Conservation (phyloP, 371 early-diverging fungal species). For the Apophysomyces elegans region DNA sequence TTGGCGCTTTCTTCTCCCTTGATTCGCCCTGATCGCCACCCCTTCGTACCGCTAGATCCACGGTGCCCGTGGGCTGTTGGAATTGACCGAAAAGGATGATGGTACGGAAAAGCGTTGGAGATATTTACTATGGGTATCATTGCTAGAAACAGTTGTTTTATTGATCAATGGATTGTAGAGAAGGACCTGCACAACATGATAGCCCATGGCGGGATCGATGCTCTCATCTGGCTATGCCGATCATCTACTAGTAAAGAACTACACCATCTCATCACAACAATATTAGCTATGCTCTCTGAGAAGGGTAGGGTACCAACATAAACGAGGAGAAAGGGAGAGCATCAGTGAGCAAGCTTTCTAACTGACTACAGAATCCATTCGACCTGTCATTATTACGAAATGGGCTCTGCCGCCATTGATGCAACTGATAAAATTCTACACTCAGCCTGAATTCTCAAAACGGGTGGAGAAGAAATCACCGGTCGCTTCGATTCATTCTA, state of each 20-base stretch:
- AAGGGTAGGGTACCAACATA: conserved; percentile 32
- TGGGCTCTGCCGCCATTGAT: conserved; percentile 53
- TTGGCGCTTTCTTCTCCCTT: neutral
- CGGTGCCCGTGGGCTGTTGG: conserved; percentile 66
- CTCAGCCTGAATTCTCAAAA: conserved; percentile 14
- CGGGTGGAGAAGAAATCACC: conserved; percentile 12
- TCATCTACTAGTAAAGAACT: conserved; percentile 48
- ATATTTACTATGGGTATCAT: neutral
- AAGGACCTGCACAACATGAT: conserved; percentile 56
- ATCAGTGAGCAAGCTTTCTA: neutral
- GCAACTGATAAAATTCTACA: conserved; percentile 37
- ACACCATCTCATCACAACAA: conserved; percentile 57
- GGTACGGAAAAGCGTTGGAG: conserved; percentile 28
- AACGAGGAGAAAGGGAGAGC: neutral
- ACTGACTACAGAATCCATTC: conserved; percentile 41
- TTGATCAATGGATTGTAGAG: conserved; percentile 35
- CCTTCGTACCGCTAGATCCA: conserved; percentile 47
- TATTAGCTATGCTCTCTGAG: conserved; percentile 53
- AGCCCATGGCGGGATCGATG: conserved; percentile 65
- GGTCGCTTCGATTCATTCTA: conserved; percentile 10
- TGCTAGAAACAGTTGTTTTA: neutral
- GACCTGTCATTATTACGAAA: conserved; percentile 56
- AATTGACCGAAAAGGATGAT: conserved; percentile 60
- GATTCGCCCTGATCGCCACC: neutral
- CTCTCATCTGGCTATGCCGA: conserved; percentile 61